Evolutionary conservation across 441 rosid species (phyloP).

Genomic region (Hura crepitans): DNA sequence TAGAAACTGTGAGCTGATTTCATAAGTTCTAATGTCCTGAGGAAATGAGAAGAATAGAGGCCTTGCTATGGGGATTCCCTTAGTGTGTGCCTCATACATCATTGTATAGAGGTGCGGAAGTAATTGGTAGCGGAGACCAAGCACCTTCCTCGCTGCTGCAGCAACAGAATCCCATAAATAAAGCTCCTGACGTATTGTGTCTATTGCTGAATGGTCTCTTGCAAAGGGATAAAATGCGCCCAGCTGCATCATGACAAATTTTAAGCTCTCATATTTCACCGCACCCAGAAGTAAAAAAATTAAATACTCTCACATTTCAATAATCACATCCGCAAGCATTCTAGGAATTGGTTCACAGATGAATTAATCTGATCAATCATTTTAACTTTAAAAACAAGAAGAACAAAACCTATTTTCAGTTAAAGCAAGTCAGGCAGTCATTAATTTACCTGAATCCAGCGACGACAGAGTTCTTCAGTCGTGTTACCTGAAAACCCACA

Average conservation of each 20-base stretch:
- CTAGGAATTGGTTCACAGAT: too few species aligned
- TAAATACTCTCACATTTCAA: too few species aligned
- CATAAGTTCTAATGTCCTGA: conserved; percentile 43
- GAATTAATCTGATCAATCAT: too few species aligned
- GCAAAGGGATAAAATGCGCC: conserved; percentile 82
- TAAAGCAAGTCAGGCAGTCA: too few species aligned
- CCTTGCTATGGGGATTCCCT: conserved; percentile 58
- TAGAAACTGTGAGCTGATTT: conserved; percentile 46
- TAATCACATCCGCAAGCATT: too few species aligned
- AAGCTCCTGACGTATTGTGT: conserved; percentile 47
- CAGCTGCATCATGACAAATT: conserved; percentile 34
- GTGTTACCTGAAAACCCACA: conserved; percentile 58
- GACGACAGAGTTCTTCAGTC: conserved; percentile 60
- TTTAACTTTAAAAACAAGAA: too few species aligned
- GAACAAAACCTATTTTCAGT: too few species aligned
- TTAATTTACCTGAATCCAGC: conserved; percentile 69
- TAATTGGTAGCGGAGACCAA: conserved; percentile 57
- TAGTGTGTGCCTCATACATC: conserved; percentile 53
- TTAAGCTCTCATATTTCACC: too few species aligned
- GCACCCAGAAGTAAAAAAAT: too few species aligned
- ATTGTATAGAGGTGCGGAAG: conserved; percentile 64
- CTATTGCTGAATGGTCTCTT: conserved; percentile 47
- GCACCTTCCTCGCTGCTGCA: conserved; percentile 53
- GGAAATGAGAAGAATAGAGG: conserved; percentile 76
- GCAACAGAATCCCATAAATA: conserved; percentile 75